These are phyloP conservation scores for Selaginella moellendorffii DNA, from an alignment of 75 land plant species.

Conservation along the genomic window DNA sequence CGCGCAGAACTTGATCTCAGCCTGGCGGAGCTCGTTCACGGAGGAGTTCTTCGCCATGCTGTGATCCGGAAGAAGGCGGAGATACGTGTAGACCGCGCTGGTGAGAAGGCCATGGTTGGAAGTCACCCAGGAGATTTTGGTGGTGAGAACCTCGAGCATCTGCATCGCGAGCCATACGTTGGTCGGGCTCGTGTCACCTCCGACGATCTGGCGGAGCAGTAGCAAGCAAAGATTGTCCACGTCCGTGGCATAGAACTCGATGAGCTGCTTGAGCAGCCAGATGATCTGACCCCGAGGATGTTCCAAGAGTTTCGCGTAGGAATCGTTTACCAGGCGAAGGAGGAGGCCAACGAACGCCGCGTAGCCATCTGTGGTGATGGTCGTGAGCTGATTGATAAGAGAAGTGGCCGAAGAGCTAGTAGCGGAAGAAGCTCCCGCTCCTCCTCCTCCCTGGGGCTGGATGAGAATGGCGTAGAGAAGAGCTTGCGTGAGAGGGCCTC, in stretches of 20 bases:
- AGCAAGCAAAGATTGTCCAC: slow-evolving; percentile 37
- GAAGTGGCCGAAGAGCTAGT: slow-evolving; percentile 19
- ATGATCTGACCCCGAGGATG: slow-evolving; percentile 37
- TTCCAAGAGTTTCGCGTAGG: slow-evolving; percentile 41
- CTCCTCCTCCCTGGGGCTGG: slow-evolving; percentile 24
- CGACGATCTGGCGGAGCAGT: slow-evolving; percentile 49
- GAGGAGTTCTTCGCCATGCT: slow-evolving; percentile 17
- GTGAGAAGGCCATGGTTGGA: slow-evolving; percentile 35
- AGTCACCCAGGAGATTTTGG: slow-evolving; percentile 48
- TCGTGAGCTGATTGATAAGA: slow-evolving; percentile 51
- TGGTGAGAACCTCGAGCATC: slow-evolving; percentile 31
- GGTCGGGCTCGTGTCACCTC: slow-evolving; percentile 58
- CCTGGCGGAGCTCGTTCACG: slow-evolving; percentile 33
- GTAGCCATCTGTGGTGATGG: slow-evolving; percentile 76
- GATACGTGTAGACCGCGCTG: slow-evolving; percentile 47
- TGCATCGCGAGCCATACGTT: slow-evolving; percentile 66
- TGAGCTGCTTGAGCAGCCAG: slow-evolving; percentile 37
- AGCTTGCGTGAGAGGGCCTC: slow-evolving; percentile 40
- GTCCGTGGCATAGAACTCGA: slow-evolving; percentile 38
- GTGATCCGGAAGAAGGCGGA: slow-evolving; percentile 74
- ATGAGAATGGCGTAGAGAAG: slow-evolving; percentile 45
- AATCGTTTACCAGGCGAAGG: slow-evolving; percentile 36
- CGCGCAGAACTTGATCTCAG: slow-evolving; percentile 62
- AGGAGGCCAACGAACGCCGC: slow-evolving; percentile 33
- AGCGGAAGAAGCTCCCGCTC: too few species aligned